phyloP scores from a whole-genome alignment of 1,284 basidiomycete genomes.

The Ganoderma resinaceum region DNA sequence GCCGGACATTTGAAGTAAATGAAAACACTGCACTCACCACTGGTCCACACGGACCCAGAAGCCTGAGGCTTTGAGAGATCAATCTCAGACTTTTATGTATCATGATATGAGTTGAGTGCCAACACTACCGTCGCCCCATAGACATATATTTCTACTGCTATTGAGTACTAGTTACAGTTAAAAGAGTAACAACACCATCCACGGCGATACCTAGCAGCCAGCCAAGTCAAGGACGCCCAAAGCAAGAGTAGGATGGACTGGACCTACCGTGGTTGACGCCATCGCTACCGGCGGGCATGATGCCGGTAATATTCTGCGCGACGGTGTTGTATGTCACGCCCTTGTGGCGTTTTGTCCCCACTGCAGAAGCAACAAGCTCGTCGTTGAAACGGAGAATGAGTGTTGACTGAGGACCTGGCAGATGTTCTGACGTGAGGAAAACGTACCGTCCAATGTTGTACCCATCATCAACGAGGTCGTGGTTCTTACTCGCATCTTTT shows the following conservation, averaged over 20 bases:
- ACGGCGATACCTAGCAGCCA: conserved; percentile 19
- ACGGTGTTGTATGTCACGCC: conserved; percentile 56
- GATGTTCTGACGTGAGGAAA: neutral
- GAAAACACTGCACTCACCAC: too few relatives aligned
- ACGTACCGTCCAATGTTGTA: conserved; percentile 55
- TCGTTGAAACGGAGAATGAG: conserved; percentile 43
- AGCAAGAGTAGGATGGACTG: too few relatives aligned
- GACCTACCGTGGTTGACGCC: conserved; percentile 47
- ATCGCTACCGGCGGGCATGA: conserved; percentile 42
- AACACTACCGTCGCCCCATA: too few relatives aligned
- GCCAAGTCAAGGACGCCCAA: too few relatives aligned
- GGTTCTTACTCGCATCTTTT: conserved; percentile 49
- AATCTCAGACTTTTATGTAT: too few relatives aligned
- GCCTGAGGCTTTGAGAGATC: too few relatives aligned
- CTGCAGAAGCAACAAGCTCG: conserved; percentile 50
- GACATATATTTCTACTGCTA: neutral
- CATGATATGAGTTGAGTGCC: too few relatives aligned
- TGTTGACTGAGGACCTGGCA: neutral
- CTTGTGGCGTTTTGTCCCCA: conserved; percentile 48
- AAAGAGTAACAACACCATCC: conserved; percentile 23
- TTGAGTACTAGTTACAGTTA: conserved; percentile 20
- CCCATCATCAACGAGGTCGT: conserved; percentile 57
- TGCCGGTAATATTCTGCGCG: conserved; percentile 44
- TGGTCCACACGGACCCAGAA: too few relatives aligned
- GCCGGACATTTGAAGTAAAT: too few relatives aligned